Base-by-base conservation (phyloP, 2,329 filamentous ascomycete genomes). In the Apiospora rasikravindrae region DNA sequence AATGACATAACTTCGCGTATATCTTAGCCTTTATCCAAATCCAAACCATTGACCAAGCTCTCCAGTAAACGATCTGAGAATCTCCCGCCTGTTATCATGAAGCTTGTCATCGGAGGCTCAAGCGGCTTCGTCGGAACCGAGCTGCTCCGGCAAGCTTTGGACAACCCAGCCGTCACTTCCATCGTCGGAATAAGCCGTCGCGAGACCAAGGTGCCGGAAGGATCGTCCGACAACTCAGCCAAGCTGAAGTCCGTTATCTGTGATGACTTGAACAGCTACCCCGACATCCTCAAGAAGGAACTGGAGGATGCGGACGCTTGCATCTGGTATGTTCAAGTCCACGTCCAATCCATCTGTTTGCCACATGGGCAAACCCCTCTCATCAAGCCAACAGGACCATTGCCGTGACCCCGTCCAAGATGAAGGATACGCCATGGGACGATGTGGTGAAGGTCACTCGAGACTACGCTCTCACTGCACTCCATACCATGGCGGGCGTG, bases 61-160 rank as follows among this genome's bases (percentile, higher is more conserved):
- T 6, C 14, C 16, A 5, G 19, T n/a, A 8, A 22, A n/a, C 22
- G 2, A 5, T 8, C 10, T 8, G 45, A 47, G 22, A n/a, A 7
- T 47, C 45, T 22, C 45, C n/a, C 8, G 19, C 19, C 5, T 8
- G 22, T 49, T 7, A 72, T 47, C 44, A 83, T 83, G 81, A 83
- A 82, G 70, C 77, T 83, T 67, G 77, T 83, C 26, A 70, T 83
- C 64, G 76, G 78, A 29, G 81, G 80, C 13, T 78, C 79, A 0
- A 82, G 79, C 6, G 79, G 81, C 14, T 81, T 81, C 44, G 76
- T 83, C 8, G 81, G 77, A 26, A 79, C 77, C 8, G 81, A 83
- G 72, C 67, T 83, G 69, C 76, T 84, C 69, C 77, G 78, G 14
- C 81, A 83, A 76, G 78, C 77, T 29, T 74, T 84, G 37, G 73